phyloP scores from a whole-genome alignment of 495 filamentous ascomycete genomes.

The Podospora comata region DNA sequence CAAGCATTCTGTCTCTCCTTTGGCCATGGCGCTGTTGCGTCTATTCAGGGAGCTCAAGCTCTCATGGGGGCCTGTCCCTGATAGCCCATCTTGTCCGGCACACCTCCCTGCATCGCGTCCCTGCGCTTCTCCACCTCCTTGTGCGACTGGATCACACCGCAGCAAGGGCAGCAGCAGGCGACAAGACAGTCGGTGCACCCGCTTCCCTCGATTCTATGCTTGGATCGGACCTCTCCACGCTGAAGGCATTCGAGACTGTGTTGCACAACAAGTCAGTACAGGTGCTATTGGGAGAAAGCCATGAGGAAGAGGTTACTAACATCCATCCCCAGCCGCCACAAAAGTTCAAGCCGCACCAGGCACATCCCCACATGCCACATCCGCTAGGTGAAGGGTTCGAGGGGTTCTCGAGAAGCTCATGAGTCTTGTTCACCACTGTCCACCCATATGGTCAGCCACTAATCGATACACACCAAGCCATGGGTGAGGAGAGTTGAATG shows the following conservation, averaged over 20 bases:
- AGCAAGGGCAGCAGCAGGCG: slow-evolving; percentile 56
- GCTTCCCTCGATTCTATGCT: slow-evolving; percentile 54
- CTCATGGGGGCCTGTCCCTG: slow-evolving; percentile 26
- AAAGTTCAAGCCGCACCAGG: slow-evolving; percentile 25
- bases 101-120: slow-evolving; percentile 9
- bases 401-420: slow-evolving; percentile 13
- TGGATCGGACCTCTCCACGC: slow-evolving; percentile 51
- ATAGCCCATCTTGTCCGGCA: slow-evolving; percentile 27
- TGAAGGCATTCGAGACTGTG: slow-evolving; percentile 45
- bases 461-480: neutral
- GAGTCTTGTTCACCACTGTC: slow-evolving; percentile 45
- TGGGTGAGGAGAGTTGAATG: neutral
- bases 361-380: slow-evolving; percentile 45
- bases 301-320: slow-evolving; percentile 5
- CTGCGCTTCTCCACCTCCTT: slow-evolving; percentile 37
- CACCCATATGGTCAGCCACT: neutral
- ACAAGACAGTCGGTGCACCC: slow-evolving; percentile 48
- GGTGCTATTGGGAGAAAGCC: neutral
- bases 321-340: slow-evolving; percentile 36
- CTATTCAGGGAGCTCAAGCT: too few species aligned
- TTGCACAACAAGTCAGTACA: neutral
- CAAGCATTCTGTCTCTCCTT: too few species aligned
- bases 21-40: too few species aligned
- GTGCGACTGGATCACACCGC: slow-evolving; percentile 38
- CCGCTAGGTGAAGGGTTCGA: slow-evolving; percentile 33